phyloP scores from a whole-genome alignment of 2,329 filamentous ascomycete genomes.

The Scedosporium boydii region DNA sequence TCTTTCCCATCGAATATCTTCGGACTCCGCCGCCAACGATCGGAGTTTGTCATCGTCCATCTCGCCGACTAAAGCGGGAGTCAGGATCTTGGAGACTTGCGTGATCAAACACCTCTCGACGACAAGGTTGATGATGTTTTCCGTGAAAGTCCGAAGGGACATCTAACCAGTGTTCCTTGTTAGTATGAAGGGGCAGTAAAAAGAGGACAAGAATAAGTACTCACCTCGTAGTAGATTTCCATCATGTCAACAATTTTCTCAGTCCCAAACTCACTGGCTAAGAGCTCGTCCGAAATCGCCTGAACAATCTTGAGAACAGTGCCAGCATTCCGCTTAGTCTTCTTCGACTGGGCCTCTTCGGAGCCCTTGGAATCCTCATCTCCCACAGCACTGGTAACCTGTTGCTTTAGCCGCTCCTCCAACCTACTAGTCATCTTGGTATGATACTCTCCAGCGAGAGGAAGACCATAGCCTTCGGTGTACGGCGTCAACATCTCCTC shows the following conservation, averaged over 20 bases:
- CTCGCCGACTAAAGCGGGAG: constrained; percentile 21
- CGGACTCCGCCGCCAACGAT: constrained; percentile 22
- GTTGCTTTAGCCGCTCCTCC: constrained; percentile 7
- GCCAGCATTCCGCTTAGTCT: too few relatives aligned
- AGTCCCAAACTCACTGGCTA: constrained; percentile 22
- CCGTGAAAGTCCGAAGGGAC: constrained; percentile 32
- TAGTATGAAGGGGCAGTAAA: not conserved
- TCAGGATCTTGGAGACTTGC: constrained; percentile 30
- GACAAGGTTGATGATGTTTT: constrained; percentile 37
- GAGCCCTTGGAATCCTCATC: not conserved
- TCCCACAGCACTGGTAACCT: not conserved
- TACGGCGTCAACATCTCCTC: constrained; percentile 30
- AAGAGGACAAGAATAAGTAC: not conserved
- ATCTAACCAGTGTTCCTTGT: constrained; percentile 18
- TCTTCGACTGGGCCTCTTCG: too few relatives aligned
- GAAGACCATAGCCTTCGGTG: constrained; percentile 20
- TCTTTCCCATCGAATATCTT: constrained; percentile 12
- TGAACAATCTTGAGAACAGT: not conserved
- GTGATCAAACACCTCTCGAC: constrained; percentile 37
- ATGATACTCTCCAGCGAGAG: constrained; percentile 23
- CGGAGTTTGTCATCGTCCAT: constrained; percentile 22
- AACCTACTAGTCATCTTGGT: constrained; percentile 9
- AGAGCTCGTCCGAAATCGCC: constrained; percentile 5
- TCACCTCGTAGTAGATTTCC: constrained; percentile 33
- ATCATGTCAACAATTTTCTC: constrained; percentile 34